Base-by-base conservation (phyloP, 2,329 filamentous ascomycete genomes). In the Neofusicoccum ribis region DNA sequence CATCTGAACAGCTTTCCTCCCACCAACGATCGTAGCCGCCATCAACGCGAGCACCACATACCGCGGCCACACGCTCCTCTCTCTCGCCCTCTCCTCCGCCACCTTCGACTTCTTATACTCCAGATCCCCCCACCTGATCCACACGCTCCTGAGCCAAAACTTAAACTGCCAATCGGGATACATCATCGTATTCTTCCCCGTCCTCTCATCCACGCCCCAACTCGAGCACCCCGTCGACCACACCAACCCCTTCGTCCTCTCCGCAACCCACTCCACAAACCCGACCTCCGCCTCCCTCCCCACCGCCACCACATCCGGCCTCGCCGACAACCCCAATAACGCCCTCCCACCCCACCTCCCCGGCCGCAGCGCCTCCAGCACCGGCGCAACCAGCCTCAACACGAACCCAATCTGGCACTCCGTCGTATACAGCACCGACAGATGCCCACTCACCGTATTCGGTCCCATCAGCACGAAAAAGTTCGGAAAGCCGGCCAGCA, bases 361-460 rank as follows among this genome's bases (percentile, higher is more conserved):
- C 23, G 6, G 23, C 23, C n/a, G 23, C 68, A 78, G 63, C 15
- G 71, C 68, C 4, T 71, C 66, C 31, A 83, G 68, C 39, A 85
- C 75, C 0, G 83, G 82, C 0, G 68, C 68, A 12, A 85, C 73
- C 0, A 82, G 70, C 7, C 79, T 75, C 6, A 81, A 70, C 17
- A 74, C 74, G 66, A 82, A 82, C 69, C 83, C 83, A 62, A 85
- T 82, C 65, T 85, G 82, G 68, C 82, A 84, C 68, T 85, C 83
- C 0, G 80, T 79, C 0, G 81, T 81, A 69, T 81, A 84, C 20
- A 84, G 81, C 3, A 84, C 82, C 0, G 78, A 82, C 0, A 83
- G 71, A 67, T 85, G 83, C 0, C 83, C 83, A 0, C 80, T 84
- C 2, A 81, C 73, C 0, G 79, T 82, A 68, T 82, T 82, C 9